phyloP scores from a whole-genome alignment of 495 filamentous ascomycete genomes.

The Hypoxylon fuscum region DNA sequence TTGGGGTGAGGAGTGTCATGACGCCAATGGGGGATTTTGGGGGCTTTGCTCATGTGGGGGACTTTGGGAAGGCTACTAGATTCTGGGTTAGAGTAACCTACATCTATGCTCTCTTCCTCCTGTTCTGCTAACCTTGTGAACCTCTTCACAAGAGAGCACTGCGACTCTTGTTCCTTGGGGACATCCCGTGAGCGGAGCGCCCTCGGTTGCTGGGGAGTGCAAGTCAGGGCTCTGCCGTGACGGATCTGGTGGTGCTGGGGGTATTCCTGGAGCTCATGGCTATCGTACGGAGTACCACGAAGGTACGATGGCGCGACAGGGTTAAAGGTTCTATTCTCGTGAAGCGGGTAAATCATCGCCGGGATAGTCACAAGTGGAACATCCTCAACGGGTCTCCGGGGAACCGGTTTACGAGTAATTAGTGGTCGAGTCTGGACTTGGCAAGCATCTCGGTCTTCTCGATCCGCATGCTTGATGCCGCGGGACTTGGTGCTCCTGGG shows the following conservation, averaged over 20 bases:
- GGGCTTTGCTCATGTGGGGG: slow-evolving; percentile 7
- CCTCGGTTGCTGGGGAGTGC: slow-evolving; percentile 12
- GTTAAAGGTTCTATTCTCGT: not conserved
- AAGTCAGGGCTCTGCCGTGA: slow-evolving; percentile 8
- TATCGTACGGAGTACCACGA: not conserved
- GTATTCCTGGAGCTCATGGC: not conserved
- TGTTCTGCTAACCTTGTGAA: slow-evolving; percentile 23
- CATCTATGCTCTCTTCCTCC: not conserved
- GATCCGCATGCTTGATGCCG: not conserved
- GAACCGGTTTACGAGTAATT: too few relatives aligned
- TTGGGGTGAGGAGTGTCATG: slow-evolving; percentile 6
- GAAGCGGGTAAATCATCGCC: not conserved
- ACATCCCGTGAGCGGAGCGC: not conserved
- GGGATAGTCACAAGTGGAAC: not conserved
- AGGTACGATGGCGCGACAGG: not conserved
- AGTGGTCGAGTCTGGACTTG: too few relatives aligned
- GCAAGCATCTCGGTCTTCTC: not conserved
- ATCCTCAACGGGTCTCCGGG: not conserved
- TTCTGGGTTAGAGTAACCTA: slow-evolving; percentile 2
- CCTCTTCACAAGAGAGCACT: slow-evolving; percentile 21
- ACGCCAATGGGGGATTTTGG: slow-evolving; percentile 24
- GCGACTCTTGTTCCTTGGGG: not conserved
- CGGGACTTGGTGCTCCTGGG: not conserved
- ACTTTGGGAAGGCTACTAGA: not conserved
- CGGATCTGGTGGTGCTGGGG: not conserved